Evolutionary conservation across 1,284 basidiomycete species (phyloP), one percentile per base, ranked within the genome.

Genomic region (Microbotryum scabiosae): DNA sequence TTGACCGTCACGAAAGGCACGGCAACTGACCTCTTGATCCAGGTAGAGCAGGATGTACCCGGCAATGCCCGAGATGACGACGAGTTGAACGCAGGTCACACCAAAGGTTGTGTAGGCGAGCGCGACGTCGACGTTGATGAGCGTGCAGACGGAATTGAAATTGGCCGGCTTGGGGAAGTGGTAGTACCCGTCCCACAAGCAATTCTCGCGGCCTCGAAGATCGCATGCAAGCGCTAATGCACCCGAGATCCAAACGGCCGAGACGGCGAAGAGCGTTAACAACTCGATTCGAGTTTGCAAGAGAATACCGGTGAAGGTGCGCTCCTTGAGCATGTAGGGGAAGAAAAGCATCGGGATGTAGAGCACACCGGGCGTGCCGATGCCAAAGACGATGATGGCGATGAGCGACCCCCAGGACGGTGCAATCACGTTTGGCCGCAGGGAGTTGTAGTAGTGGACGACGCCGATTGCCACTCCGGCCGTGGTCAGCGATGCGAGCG

Each of bases 21-120:
- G 21, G n/a, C 28, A 23, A 67, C 76, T 57, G 67, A 88, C 87
- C 84, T 76, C 75, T 60, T 76, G 75, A 49, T 76, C 75, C 49
- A 75, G 63, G 59, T 72, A 72, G 16, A 76, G 68, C 60, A 76
- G 74, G 59, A 72, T 73, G 69, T 76, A 76, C 25, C 68, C 44
- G 12, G 65, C 69, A 26, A 58, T 43, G 30, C 43, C 51, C 44
- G 46, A 62, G 18, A 65, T 72, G 57, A 74, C 61, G 25, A 65
- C 66, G 46, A 71, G 73, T 25, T 75, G 69, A 18, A 70, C 56
- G 1, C 65, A 69, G 60, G 73, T 70, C 2, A 75, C 60, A 16
- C 75, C 75, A 57, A 76, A 76, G 1, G 75, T 75, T 23, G 74
- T 72, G 53, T 74, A 76, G 2, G 72, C 70, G 23, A 75, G 66